Base-by-base conservation (phyloP, 805 yeast genomes). In the Saccharomycopsis selenospora region DNA sequence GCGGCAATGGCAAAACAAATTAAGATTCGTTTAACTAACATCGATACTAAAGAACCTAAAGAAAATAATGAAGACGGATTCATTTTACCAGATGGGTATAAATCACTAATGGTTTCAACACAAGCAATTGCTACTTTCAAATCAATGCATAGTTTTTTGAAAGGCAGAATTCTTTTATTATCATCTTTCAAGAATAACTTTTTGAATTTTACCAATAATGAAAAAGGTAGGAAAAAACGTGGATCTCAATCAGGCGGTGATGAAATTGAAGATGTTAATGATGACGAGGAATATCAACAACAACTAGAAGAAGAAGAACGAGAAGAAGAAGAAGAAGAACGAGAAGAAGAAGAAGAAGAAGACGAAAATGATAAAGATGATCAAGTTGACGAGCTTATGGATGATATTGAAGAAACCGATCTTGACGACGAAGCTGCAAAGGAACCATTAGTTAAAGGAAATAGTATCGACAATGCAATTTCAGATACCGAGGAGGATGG, bases 1-100 rank as follows among this genome's bases (percentile, higher is more conserved):
- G 69, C 79, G 0, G 72, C 82, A 0, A 71, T 89, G 73, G 85
- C 89, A 0, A 80, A 77, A 49, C 95, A 86, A 61, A 66, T 88
- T 38, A 79, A 78, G 47, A 53, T 88, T 13, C 76, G 72, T 52
- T 67, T 88, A 3, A 59, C 63, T 2, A 64, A 69, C n/a, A 66
- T 63, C 7, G 73, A 70, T 18, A 26, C 40, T 10, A 29, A 14
- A 13, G 56, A 55, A 2, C 56, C 24, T 3, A 26, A 40, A 11
- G 49, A 58, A 7, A n/a, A n/a, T n/a, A n/a, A n/a, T n/a, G 18
- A 33, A 6, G 38, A 14, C 38, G 38, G 10, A 5, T 33, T 14
- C 5, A 7, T 20, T 17, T 29, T 62, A 3, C 65, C 69, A 2
- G 64, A 60, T 18, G 50, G 26, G 51, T 60, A 54, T 26, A 44